A percentile compares a stretch with the other conserved stretches of the same genome.
These are phyloP conservation scores for Phytopythium boreale DNA, from an alignment of 352 stramenopile genomes.

Conservation along the genomic window DNA sequence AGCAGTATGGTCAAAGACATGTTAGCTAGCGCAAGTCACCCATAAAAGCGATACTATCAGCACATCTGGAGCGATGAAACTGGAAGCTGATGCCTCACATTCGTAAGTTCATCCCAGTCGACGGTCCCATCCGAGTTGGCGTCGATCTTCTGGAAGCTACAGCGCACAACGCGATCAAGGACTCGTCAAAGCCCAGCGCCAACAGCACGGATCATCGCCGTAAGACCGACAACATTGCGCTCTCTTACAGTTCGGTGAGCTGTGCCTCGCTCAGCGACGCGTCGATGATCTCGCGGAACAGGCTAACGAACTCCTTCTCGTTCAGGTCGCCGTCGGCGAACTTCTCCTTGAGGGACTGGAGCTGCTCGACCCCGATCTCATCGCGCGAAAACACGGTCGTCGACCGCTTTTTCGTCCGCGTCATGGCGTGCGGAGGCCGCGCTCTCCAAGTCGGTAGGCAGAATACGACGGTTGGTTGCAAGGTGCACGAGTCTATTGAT, in stretches of 20 bases:
- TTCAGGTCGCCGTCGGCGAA: conserved; percentile 81
- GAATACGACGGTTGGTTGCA: background rate
- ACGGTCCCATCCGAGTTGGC: conserved; percentile 84
- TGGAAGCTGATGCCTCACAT: conserved; percentile 27
- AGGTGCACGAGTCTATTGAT: background rate
- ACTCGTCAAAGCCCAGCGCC: background rate
- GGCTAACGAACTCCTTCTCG: conserved; percentile 82
- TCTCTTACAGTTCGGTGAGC: conserved; percentile 71
- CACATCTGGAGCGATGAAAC: background rate
- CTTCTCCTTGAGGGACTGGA: conserved; percentile 82
- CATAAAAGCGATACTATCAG: background rate
- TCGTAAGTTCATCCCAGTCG: conserved; percentile 90
- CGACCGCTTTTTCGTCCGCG: conserved; percentile 36
- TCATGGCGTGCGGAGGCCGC: background rate
- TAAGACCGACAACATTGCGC: background rate
- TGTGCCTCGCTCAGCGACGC: conserved; percentile 73
- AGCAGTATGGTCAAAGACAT: background rate
- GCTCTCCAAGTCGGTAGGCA: background rate
- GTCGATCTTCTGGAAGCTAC: conserved; percentile 87
- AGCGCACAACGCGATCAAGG: background rate
- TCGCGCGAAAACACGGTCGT: conserved; percentile 72
- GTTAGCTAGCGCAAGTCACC: background rate
- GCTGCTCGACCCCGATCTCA: conserved; percentile 77
- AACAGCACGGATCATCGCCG: background rate
- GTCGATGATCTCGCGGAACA: conserved; percentile 82